These are phyloP conservation scores for Vigna mungo DNA, from an alignment of 306 rosid species.

Conservation along the genomic window DNA sequence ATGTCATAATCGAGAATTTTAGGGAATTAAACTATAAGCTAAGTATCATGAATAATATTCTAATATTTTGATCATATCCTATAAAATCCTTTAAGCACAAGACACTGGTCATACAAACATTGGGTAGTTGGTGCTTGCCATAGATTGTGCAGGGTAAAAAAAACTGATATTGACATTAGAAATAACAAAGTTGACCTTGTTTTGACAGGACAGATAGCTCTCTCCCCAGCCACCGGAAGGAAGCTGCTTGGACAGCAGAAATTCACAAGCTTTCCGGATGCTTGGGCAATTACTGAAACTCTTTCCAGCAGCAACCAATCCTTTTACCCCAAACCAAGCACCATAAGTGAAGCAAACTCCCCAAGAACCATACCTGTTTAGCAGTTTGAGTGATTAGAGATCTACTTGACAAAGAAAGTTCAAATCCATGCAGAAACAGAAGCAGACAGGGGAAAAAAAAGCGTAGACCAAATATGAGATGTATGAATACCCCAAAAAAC, in stretches of 20 bases:
- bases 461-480: constrained; percentile 27
- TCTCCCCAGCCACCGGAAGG: constrained; percentile 93
- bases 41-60: no score
- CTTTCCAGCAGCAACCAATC: constrained; percentile 81
- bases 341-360: constrained; percentile 91
- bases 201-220: constrained; percentile 88
- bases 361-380: constrained; percentile 92
- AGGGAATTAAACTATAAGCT: no score
- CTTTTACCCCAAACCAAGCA: constrained; percentile 83
- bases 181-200: constrained; percentile 61
- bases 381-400: constrained; percentile 48
- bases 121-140: neutral
- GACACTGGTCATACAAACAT: neutral
- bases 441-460: constrained; percentile 14
- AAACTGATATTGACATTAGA: constrained; percentile 17
- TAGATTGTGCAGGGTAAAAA: neutral
- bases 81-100: no score
- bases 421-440: constrained; percentile 30
- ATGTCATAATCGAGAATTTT: no score
- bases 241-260: constrained; percentile 78
- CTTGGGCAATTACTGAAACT: constrained; percentile 61
- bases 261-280: constrained; percentile 77
- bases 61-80: no score
- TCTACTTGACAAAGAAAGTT: constrained; percentile 29
- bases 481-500: constrained; percentile 27